Percentiles rank a stretch among this genome's conserved stretches.
phyloP scores from a whole-genome alignment of 108 stramenopile species.

The Conticribra weissflogii region DNA sequence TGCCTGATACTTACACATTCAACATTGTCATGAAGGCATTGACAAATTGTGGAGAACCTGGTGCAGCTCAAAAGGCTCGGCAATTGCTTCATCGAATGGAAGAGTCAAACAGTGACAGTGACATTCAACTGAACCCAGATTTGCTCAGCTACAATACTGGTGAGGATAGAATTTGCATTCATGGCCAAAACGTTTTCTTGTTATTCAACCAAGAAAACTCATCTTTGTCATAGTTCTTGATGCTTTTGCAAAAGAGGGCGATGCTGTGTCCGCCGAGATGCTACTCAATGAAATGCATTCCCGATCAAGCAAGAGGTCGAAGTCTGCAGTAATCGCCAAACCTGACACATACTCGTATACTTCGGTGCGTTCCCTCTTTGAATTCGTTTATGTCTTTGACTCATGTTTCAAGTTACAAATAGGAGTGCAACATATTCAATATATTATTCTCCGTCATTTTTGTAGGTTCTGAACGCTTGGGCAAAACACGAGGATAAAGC shows the following conservation, averaged over 20 bases:
- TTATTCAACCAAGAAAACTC: no score
- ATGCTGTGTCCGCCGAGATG: slow-evolving; percentile 34
- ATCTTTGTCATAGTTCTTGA: no score
- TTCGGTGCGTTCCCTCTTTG: slow-evolving; percentile 12
- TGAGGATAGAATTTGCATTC: no score
- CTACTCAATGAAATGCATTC: slow-evolving; percentile 34
- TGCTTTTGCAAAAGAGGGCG: slow-evolving; percentile 45
- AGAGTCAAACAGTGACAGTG: slow-evolving; percentile 13
- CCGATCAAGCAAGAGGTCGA: background rate
- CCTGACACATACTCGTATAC: slow-evolving; percentile 42
- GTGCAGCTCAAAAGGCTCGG: slow-evolving; percentile 36
- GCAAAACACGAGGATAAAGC: slow-evolving; percentile 33
- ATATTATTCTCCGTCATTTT: no score
- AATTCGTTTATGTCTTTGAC: no score
- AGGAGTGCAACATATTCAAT: no score
- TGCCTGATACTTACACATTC: slow-evolving; percentile 29
- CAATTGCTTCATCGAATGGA: slow-evolving; percentile 40
- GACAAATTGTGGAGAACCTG: slow-evolving; percentile 32
- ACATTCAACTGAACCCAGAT: slow-evolving; percentile 31
- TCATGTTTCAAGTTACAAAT: no score
- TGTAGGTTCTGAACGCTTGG: slow-evolving; percentile 37
- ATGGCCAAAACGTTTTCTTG: no score
- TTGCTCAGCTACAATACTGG: slow-evolving; percentile 41
- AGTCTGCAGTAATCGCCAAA: slow-evolving; percentile 8
- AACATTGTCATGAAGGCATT: slow-evolving; percentile 48